Evolutionary conservation across 1,284 basidiomycete genomes (phyloP).

Genomic region (Cystobasidiaceae sp.): DNA sequence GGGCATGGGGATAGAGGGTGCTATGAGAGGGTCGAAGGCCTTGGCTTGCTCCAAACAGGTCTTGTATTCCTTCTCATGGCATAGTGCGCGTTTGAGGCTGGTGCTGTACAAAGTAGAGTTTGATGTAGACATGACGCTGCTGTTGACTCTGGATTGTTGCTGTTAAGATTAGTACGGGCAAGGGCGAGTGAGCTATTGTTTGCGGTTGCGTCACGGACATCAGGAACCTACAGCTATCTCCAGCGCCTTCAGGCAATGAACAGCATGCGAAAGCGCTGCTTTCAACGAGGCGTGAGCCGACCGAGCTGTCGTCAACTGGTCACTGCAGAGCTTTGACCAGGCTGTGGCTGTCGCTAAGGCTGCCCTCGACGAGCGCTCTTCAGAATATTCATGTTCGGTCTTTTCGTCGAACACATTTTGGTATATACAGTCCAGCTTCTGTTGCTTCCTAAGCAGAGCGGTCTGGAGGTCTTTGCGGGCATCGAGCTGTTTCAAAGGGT

Average conservation of each 20-base stretch:
- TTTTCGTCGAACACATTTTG: neutral
- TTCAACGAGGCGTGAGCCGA: neutral
- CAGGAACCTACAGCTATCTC: neutral
- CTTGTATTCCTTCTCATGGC: neutral
- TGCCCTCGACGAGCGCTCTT: neutral
- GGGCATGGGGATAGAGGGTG: too few relatives aligned
- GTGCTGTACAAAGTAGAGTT: neutral
- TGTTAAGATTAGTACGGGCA: too few relatives aligned
- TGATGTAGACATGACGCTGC: neutral
- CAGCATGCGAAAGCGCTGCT: neutral
- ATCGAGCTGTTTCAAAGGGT: neutral
- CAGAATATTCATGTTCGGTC: neutral
- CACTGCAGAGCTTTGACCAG: neutral
- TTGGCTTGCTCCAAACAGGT: too few relatives aligned
- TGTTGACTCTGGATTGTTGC: neutral
- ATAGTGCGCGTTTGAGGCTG: neutral
- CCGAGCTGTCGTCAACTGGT: neutral
- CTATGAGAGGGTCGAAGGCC: too few relatives aligned
- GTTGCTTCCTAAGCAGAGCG: neutral
- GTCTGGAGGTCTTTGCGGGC: neutral
- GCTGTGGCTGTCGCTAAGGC: neutral
- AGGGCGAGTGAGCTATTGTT: too few relatives aligned
- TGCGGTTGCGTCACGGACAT: too few relatives aligned
- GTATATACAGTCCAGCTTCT: neutral
- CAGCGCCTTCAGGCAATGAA: neutral